phyloP scores from a whole-genome alignment of 129 eudicot species.

The Centella asiatica region DNA sequence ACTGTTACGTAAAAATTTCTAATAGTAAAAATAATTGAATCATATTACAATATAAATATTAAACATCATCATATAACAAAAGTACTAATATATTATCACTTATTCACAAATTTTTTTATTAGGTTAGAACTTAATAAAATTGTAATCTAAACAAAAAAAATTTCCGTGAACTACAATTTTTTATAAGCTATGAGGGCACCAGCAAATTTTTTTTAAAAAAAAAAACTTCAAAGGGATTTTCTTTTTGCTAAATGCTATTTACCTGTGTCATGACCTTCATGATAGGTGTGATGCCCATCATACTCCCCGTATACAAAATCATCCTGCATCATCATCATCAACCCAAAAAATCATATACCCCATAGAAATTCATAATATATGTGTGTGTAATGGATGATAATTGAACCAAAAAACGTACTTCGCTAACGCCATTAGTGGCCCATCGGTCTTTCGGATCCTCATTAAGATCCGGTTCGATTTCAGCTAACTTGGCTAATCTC shows the following conservation, averaged over 20 bases:
- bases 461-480: slow-evolving; percentile 77
- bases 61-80: too few species aligned
- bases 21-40: too few species aligned
- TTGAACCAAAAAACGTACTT: slow-evolving; percentile 21
- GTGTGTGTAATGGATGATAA: background rate
- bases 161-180: too few species aligned
- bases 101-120: too few species aligned
- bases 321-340: slow-evolving; percentile 39
- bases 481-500: slow-evolving; percentile 62
- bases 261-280: slow-evolving; percentile 62
- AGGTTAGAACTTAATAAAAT: too few species aligned
- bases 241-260: background rate
- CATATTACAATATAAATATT: too few species aligned
- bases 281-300: slow-evolving; percentile 80
- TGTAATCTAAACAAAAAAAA: too few species aligned
- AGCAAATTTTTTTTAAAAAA: background rate
- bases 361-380: background rate
- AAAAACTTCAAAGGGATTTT: background rate
- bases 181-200: too few species aligned
- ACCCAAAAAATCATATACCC: background rate
- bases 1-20: too few species aligned
- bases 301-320: slow-evolving; percentile 66
- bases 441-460: slow-evolving; percentile 80
- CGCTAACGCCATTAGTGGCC: slow-evolving; percentile 53
- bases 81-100: too few species aligned